phyloP scores from a whole-genome alignment of 768 basidiomycete genomes.

The Symmetrospora coprosmae region DNA sequence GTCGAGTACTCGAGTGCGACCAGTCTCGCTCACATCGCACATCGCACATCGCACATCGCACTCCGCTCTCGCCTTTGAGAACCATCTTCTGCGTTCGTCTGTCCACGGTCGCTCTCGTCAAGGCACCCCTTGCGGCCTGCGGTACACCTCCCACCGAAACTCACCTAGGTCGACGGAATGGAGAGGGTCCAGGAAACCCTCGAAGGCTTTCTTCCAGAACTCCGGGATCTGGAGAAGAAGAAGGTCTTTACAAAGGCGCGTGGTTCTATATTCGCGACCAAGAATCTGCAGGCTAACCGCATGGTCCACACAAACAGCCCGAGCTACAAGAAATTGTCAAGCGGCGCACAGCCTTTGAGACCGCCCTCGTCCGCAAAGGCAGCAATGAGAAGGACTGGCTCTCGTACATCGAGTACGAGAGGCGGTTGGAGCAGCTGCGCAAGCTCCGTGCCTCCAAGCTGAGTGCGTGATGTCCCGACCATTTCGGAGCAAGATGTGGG shows the following conservation, averaged over 20 bases:
- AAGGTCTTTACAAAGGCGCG: conserved; percentile 31
- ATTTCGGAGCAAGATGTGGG: not conserved
- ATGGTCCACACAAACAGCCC: conserved; percentile 17
- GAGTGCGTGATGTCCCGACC: conserved; percentile 20
- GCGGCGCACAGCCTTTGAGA: conserved; percentile 31
- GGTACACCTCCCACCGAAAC: not conserved
- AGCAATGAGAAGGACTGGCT: conserved; percentile 34
- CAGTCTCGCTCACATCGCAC: too few species aligned
- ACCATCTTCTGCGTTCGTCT: too few species aligned
- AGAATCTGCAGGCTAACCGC: not conserved
- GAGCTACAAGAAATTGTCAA: conserved; percentile 34
- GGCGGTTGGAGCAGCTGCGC: conserved; percentile 31
- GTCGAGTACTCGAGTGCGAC: too few species aligned
- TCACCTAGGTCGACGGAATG: not conserved
- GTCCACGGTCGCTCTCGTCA: too few species aligned
- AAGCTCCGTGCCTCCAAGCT: conserved; percentile 25
- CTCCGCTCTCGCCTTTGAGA: too few species aligned
- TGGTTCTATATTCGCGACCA: not conserved
- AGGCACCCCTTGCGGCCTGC: too few species aligned
- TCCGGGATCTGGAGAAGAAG: conserved; percentile 34
- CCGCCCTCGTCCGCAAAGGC: conserved; percentile 29
- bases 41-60: too few species aligned
- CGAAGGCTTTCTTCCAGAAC: conserved; percentile 35
- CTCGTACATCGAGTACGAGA: conserved; percentile 35
- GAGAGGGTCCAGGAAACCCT: conserved; percentile 31